These are phyloP conservation scores for Microcos paniculata DNA, from an alignment of 345 rosid genomes.

Conservation along the genomic window DNA sequence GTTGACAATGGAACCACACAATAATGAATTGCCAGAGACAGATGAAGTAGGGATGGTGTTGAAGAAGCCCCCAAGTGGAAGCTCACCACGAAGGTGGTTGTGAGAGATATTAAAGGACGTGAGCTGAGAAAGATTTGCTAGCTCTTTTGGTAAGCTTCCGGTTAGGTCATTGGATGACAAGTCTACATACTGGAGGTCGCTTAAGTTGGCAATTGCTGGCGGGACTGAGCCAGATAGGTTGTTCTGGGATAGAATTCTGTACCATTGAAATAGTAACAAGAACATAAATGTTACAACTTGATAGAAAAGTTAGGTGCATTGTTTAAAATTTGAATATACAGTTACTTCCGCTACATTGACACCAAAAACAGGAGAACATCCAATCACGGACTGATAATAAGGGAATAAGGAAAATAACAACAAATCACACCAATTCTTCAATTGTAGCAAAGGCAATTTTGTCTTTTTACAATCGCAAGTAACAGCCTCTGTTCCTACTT, in stretches of 20 bases:
- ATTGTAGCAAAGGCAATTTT: too few relatives aligned
- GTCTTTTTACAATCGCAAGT: too few relatives aligned
- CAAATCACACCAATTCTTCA: background rate
- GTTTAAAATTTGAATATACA: background rate
- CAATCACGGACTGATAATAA: background rate
- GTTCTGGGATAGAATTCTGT: slow-evolving; percentile 69
- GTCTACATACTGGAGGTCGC: slow-evolving; percentile 65
- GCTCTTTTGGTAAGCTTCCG: slow-evolving; percentile 76
- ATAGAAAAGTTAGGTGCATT: background rate
- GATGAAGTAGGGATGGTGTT: slow-evolving; percentile 78
- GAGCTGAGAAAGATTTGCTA: slow-evolving; percentile 70
- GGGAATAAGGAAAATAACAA: background rate
- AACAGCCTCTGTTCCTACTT: too few relatives aligned
- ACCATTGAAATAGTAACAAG: slow-evolving; percentile 12
- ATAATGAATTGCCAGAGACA: slow-evolving; percentile 69
- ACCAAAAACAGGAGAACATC: background rate
- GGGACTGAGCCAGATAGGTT: slow-evolving; percentile 72
- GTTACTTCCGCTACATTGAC: background rate
- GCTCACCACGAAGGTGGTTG: slow-evolving; percentile 78
- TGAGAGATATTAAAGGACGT: slow-evolving; percentile 72
- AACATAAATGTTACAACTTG: background rate
- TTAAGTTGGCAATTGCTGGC: slow-evolving; percentile 55
- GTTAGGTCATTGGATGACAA: slow-evolving; percentile 66
- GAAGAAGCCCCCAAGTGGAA: slow-evolving; percentile 90
- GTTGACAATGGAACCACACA: slow-evolving; percentile 86